Conservation (phyloP, 805 yeast species). For the Metschnikowia picachoensis region DNA sequence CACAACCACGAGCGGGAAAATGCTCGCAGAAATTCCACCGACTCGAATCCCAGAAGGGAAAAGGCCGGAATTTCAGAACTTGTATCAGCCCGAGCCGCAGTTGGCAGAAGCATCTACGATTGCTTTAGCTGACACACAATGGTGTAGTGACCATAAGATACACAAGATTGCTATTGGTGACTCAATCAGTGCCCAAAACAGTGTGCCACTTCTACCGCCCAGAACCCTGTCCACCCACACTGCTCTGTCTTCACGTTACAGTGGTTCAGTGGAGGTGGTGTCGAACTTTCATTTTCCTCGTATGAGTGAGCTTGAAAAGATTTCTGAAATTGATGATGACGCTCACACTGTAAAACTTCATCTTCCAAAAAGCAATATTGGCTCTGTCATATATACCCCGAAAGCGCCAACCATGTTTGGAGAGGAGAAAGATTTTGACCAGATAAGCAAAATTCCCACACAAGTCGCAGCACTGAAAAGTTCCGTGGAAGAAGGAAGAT, state of each 20-base stretch:
- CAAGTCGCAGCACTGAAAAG: too few species aligned
- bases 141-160: not conserved
- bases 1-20: not conserved
- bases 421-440: too few species aligned
- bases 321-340: not conserved
- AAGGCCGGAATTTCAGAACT: conserved; percentile 19
- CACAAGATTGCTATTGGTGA: not conserved
- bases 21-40: conserved; percentile 13
- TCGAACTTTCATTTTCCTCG: conserved; percentile 13
- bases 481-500: too few species aligned
- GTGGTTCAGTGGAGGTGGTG: conserved; percentile 9
- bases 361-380: not conserved
- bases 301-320: not conserved
- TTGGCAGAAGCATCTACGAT: conserved; percentile 13
- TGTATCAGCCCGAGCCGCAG: conserved; percentile 25
- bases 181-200: not conserved
- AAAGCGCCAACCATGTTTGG: not conserved
- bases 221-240: conserved; percentile 4
- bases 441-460: too few species aligned
- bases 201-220: not conserved
- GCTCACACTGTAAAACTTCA: too few species aligned
- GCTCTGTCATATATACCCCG: conserved; percentile 5
- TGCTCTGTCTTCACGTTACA: conserved; percentile 11
- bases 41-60: conserved; percentile 25
- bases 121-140: conserved; percentile 2